Percentiles rank a stretch among this genome's conserved stretches.
Evolutionary conservation across 2,329 filamentous ascomycete genomes (phyloP).

Genomic region (Penicillium nordicum): DNA sequence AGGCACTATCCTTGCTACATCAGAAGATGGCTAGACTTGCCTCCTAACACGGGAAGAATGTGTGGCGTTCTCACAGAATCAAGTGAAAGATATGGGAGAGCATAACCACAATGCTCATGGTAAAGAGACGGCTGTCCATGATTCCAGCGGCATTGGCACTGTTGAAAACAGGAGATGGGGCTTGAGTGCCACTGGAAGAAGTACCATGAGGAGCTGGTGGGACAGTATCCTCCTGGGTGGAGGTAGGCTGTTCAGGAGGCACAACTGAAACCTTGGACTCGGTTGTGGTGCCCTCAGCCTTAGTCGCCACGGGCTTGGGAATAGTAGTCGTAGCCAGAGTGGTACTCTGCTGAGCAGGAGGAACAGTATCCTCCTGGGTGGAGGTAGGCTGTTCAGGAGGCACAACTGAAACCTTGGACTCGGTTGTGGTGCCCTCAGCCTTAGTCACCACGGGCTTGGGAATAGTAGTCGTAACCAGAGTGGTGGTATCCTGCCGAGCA

Average conservation of each 20-base stretch:
- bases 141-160: background rate
- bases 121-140: background rate
- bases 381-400: background rate
- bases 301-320: background rate
- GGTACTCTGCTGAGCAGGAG: background rate
- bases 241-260: background rate
- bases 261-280: background rate
- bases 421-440: background rate
- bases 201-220: background rate
- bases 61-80: background rate
- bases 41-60: background rate
- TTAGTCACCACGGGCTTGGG: background rate
- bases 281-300: background rate
- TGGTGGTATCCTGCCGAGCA: background rate
- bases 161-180: conserved; percentile 5
- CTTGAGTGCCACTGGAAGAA: background rate
- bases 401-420: background rate
- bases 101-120: conserved; percentile 1
- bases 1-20: background rate
- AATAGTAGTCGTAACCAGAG: background rate
- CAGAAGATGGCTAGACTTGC: background rate
- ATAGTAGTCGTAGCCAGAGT: background rate
- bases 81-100: background rate
- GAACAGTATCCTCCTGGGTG: background rate
- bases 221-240: background rate